phyloP scores from a whole-genome alignment of 768 basidiomycete genomes.

The Pleurotus djamor region DNA sequence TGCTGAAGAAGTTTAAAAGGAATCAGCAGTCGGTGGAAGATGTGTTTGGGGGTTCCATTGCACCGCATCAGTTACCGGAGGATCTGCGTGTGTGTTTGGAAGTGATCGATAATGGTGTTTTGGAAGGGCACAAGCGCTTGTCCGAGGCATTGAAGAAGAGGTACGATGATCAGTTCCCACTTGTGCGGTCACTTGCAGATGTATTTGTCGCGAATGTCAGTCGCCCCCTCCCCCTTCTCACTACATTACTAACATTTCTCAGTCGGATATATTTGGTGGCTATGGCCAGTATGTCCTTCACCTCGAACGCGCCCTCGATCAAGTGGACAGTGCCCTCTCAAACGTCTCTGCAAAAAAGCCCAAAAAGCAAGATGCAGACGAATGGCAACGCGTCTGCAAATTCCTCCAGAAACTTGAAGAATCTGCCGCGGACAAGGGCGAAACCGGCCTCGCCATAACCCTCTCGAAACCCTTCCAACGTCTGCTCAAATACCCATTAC shows the following conservation, averaged over 20 bases:
- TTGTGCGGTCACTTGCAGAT: slow-evolving; percentile 90
- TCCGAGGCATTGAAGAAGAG: slow-evolving; percentile 84
- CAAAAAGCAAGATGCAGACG: slow-evolving; percentile 77
- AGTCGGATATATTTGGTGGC: slow-evolving; percentile 93
- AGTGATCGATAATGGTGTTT: slow-evolving; percentile 81
- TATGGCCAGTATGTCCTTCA: slow-evolving; percentile 96
- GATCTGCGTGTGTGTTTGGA: slow-evolving; percentile 85
- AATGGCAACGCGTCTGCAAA: slow-evolving; percentile 78
- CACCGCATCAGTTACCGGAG: slow-evolving; percentile 82
- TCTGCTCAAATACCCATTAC: slow-evolving; percentile 92
- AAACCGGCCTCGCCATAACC: slow-evolving; percentile 93
- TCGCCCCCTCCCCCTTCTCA: slow-evolving; percentile 16
- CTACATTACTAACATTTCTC: not conserved
- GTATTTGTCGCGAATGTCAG: slow-evolving; percentile 94
- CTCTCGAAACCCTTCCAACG: slow-evolving; percentile 97
- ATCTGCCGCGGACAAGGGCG: slow-evolving; percentile 79
- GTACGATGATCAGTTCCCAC: slow-evolving; percentile 94
- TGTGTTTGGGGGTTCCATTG: slow-evolving; percentile 51
- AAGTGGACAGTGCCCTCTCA: slow-evolving; percentile 79
- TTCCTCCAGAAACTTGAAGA: slow-evolving; percentile 78
- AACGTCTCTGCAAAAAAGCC: slow-evolving; percentile 69
- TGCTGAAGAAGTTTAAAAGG: slow-evolving; percentile 71
- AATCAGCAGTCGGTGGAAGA: slow-evolving; percentile 51
- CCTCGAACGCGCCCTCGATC: slow-evolving; percentile 85
- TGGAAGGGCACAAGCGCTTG: slow-evolving; percentile 86